These are phyloP conservation scores for Kwoniella shandongensis DNA, from an alignment of 768 basidiomycete genomes.

Conservation along the genomic window DNA sequence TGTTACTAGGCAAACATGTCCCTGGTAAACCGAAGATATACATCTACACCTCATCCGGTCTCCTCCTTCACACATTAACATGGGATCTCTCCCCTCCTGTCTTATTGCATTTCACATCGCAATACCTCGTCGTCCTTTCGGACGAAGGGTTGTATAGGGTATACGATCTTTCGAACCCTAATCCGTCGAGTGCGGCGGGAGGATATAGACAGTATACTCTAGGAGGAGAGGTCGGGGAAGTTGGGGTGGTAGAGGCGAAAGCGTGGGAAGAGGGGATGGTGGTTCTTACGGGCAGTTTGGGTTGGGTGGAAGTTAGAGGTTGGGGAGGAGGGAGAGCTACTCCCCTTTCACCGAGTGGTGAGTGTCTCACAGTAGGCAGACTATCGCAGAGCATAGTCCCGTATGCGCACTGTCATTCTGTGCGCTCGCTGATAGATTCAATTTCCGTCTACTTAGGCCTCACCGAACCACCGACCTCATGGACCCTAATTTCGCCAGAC, in stretches of 20 bases:
- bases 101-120: conserved; percentile 58
- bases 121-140: conserved; percentile 70
- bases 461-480: conserved; percentile 74
- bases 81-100: conserved; percentile 73
- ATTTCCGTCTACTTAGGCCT: conserved; percentile 59
- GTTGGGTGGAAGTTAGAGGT: conserved; percentile 79
- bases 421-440: background rate
- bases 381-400: no score
- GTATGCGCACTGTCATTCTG: no score
- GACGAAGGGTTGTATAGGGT: conserved; percentile 90
- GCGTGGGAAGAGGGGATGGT: conserved; percentile 86
- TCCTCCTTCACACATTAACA: conserved; percentile 61
- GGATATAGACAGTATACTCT: conserved; percentile 83
- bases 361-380: conserved; percentile 38
- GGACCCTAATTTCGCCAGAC: conserved; percentile 88
- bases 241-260: conserved; percentile 76
- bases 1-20: conserved; percentile 63
- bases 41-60: conserved; percentile 81
- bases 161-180: conserved; percentile 58
- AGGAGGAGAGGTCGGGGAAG: conserved; percentile 74
- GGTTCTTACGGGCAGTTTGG: conserved; percentile 72
- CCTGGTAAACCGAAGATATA: conserved; percentile 78
- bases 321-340: conserved; percentile 79
- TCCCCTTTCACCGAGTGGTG: conserved; percentile 72
- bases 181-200: no score